Percentiles rank a stretch among this genome's conserved stretches.
Conservation (phyloP, 306 rosid species). For the Senna siamea region DNA sequence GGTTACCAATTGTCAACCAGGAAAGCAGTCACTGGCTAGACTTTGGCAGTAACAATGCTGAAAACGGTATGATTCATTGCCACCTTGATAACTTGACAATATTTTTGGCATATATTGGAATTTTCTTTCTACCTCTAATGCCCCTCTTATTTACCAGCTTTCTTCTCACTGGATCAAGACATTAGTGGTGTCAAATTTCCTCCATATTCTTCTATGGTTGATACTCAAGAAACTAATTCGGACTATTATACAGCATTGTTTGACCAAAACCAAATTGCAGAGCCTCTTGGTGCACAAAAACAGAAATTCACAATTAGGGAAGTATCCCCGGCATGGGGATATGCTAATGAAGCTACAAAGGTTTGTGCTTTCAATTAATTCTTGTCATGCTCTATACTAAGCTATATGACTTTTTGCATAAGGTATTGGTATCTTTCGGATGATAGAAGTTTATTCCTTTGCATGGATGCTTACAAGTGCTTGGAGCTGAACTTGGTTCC, state of each 20-base stretch:
- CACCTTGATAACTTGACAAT: conserved; percentile 25
- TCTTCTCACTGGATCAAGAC: conserved; percentile 44
- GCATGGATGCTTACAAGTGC: conserved; percentile 18
- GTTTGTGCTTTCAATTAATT: conserved; percentile 47
- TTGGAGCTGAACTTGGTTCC: conserved; percentile 27
- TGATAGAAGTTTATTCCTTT: conserved; percentile 30
- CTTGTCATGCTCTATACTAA: conserved; percentile 25
- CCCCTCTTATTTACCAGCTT: conserved; percentile 55
- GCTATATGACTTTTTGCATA: conserved; percentile 33
- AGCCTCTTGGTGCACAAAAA: conserved; percentile 55
- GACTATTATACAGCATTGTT: conserved; percentile 45
- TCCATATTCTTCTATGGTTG: conserved; percentile 47
- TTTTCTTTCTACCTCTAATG: conserved; percentile 42
- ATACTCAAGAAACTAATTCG: conserved; percentile 48
- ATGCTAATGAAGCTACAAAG: conserved; percentile 74
- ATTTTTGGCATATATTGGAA: conserved; percentile 27
- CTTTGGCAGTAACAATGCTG: conserved; percentile 44
- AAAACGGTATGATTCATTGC: conserved; percentile 53
- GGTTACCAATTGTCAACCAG: conserved; percentile 47
- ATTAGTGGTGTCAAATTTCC: conserved; percentile 40
- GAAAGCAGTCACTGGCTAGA: conserved; percentile 55
- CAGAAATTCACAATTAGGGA: conserved; percentile 74
- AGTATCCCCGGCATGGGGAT: conserved; percentile 87
- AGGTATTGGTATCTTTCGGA: conserved; percentile 23
- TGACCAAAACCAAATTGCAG: conserved; percentile 58